These are phyloP conservation scores for Globisporangium cylindrosporum DNA, from an alignment of 352 stramenopile genomes.

Conservation along the genomic window DNA sequence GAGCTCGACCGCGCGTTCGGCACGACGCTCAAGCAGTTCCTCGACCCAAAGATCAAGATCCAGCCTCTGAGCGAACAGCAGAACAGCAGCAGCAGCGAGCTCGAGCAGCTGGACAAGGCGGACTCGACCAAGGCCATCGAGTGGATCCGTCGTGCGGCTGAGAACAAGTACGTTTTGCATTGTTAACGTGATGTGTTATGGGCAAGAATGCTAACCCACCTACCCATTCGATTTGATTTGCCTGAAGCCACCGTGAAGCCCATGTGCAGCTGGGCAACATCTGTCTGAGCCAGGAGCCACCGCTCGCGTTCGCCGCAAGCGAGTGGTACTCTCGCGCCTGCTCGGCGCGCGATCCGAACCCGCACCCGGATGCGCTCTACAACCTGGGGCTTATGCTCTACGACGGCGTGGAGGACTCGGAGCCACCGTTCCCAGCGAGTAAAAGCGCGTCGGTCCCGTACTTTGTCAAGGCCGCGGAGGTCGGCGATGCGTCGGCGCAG, in stretches of 20 bases:
- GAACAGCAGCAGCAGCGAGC: slow-evolving; percentile 22
- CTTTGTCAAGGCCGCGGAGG: slow-evolving; percentile 75
- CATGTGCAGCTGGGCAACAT: slow-evolving; percentile 81
- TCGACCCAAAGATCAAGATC: slow-evolving; percentile 58
- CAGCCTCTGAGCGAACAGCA: slow-evolving; percentile 35
- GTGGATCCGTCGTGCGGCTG: slow-evolving; percentile 76
- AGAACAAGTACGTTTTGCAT: slow-evolving; percentile 35
- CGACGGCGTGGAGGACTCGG: slow-evolving; percentile 66
- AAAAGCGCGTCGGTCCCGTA: slow-evolving; percentile 64
- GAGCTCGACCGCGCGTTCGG: slow-evolving; percentile 73
- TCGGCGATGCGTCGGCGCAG: slow-evolving; percentile 73
- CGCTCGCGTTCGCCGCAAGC: slow-evolving; percentile 61
- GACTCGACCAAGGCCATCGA: slow-evolving; percentile 72
- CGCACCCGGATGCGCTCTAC: slow-evolving; percentile 79
- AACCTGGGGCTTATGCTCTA: slow-evolving; percentile 82
- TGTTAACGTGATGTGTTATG: neutral
- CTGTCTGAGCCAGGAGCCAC: slow-evolving; percentile 73
- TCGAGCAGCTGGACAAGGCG: slow-evolving; percentile 23
- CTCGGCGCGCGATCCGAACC: slow-evolving; percentile 38
- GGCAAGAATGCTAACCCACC: neutral
- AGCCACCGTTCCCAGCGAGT: slow-evolving; percentile 61
- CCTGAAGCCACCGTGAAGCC: slow-evolving; percentile 57
- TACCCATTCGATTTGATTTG: neutral
- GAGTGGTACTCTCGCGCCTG: slow-evolving; percentile 74
- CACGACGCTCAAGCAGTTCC: slow-evolving; percentile 61